These are phyloP conservation scores for Ceratocystis variospora DNA, from an alignment of 2,329 filamentous ascomycete genomes.

Conservation along the genomic window DNA sequence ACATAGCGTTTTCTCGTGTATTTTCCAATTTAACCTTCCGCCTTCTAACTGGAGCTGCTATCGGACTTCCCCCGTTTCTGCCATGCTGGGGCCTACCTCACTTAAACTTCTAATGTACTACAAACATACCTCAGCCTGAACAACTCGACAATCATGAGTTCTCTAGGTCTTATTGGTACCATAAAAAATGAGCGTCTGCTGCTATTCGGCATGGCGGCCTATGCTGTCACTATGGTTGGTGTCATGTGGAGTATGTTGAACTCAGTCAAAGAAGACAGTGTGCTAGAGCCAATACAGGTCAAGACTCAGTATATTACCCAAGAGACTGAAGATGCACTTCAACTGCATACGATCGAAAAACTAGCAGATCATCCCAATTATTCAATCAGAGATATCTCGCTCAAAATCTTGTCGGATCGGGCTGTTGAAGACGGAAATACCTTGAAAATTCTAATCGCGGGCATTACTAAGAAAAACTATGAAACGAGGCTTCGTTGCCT, in stretches of 20 bases:
- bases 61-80: background rate
- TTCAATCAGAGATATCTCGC: constrained; percentile 55
- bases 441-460: constrained; percentile 39
- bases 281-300: constrained; percentile 49
- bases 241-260: constrained; percentile 45
- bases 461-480: constrained; percentile 45
- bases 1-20: background rate
- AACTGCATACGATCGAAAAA: constrained; percentile 50
- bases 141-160: constrained; percentile 10
- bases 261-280: constrained; percentile 48
- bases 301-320: constrained; percentile 63
- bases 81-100: background rate
- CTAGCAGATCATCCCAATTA: constrained; percentile 58
- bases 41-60: background rate
- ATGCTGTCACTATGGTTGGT: constrained; percentile 44
- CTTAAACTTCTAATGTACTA: background rate
- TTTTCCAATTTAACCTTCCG: background rate
- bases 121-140: constrained; percentile 9
- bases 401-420: constrained; percentile 42
- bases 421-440: constrained; percentile 44
- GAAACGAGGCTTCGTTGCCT: constrained; percentile 44
- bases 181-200: constrained; percentile 40
- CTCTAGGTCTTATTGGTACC: constrained; percentile 19
- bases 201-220: constrained; percentile 40
- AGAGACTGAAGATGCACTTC: constrained; percentile 58